These are phyloP conservation scores for Pythium monospermum DNA, from an alignment of 352 stramenopile genomes.

Conservation along the genomic window DNA sequence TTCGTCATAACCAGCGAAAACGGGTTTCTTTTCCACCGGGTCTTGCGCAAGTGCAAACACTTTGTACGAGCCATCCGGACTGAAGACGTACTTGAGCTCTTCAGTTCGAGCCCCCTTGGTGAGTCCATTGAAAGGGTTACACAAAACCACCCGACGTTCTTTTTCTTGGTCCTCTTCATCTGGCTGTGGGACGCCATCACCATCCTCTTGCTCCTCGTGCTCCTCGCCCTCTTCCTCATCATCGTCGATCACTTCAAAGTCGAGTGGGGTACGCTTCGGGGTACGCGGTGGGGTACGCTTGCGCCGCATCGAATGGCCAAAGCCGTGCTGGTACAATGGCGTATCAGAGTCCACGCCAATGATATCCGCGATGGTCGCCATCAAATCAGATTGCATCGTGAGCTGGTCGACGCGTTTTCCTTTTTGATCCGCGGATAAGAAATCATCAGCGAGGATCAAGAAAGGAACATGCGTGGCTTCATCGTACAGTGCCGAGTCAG, in stretches of 20 bases:
- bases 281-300: constrained; percentile 16
- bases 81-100: constrained; percentile 71
- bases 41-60: constrained; percentile 53
- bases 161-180: constrained; percentile 7
- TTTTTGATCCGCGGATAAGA: constrained; percentile 37
- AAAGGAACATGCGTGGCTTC: constrained; percentile 60
- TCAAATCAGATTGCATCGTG: constrained; percentile 67
- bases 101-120: constrained; percentile 62
- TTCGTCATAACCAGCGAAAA: constrained; percentile 53
- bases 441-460: constrained; percentile 62
- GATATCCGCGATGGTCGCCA: constrained; percentile 67
- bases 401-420: constrained; percentile 48
- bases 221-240: no score
- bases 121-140: constrained; percentile 68
- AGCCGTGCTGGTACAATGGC: constrained; percentile 56
- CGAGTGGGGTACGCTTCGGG: background rate
- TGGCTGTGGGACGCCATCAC: background rate
- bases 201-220: background rate
- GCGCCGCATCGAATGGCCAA: constrained; percentile 71
- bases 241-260: constrained; percentile 5
- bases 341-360: constrained; percentile 43
- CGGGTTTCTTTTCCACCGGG: constrained; percentile 41
- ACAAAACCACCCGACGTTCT: constrained; percentile 52
- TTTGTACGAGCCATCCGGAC: constrained; percentile 56
- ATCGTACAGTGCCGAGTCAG: constrained; percentile 59